Conservation (phyloP, 2,329 filamentous ascomycete species). For the Aspergillus clavatus region DNA sequence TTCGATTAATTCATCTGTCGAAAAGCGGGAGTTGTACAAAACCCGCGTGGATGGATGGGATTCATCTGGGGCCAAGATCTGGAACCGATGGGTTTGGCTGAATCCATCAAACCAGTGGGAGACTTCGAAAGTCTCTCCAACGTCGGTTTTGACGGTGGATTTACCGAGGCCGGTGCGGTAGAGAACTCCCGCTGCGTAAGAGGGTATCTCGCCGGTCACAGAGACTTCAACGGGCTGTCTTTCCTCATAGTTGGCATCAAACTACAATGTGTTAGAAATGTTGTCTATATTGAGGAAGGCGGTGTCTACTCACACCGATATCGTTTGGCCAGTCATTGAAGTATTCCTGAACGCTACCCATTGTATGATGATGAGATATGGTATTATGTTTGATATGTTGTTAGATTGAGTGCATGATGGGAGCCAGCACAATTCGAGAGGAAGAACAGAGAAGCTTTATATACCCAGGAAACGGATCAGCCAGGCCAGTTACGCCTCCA, state of each 20-base stretch:
- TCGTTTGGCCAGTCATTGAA: constrained; percentile 51
- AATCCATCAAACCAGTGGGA: constrained; percentile 82
- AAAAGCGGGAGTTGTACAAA: constrained; percentile 66
- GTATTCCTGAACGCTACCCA: constrained; percentile 2
- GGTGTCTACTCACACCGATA: constrained; percentile 40
- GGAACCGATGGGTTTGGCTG: constrained; percentile 64
- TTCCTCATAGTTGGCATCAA: constrained; percentile 63
- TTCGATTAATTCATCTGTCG: constrained; percentile 60
- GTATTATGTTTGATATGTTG: background rate
- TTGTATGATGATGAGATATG: background rate
- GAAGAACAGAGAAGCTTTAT: too few species aligned
- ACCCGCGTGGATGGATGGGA: constrained; percentile 44
- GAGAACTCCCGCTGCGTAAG: constrained; percentile 65
- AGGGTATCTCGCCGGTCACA: constrained; percentile 63
- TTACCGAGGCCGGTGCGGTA: constrained; percentile 71
- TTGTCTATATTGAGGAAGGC: background rate
- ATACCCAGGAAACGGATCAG: too few species aligned
- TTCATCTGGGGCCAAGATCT: constrained; percentile 51
- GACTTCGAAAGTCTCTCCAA: constrained; percentile 55
- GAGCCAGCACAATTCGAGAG: too few species aligned
- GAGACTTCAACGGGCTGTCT: constrained; percentile 58
- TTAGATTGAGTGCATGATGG: background rate
- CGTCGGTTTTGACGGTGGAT: constrained; percentile 56
- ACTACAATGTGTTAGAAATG: constrained; percentile 43
- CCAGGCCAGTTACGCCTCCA: too few species aligned